Percentiles rank a stretch among this genome's conserved stretches.
Conservation (phyloP, 164 flowering plant species). For the Chimonanthus salicifolius region DNA sequence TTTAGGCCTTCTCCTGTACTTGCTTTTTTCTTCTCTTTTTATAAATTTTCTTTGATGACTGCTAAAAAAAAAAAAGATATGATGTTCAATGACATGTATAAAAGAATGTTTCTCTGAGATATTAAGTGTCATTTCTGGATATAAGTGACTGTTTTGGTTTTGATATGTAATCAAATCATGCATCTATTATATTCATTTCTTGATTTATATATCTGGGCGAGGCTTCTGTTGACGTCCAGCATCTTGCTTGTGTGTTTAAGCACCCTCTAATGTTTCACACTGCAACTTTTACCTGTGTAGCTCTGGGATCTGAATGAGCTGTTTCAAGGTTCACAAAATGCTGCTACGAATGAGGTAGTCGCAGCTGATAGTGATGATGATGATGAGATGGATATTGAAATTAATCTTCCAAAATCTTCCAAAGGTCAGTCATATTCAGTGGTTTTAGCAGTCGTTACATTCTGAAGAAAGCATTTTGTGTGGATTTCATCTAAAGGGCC, state of each 20-base stretch:
- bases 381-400: conserved; percentile 15
- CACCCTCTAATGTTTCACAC: not conserved
- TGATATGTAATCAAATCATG: too few species aligned
- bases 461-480: too few species aligned
- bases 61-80: too few species aligned
- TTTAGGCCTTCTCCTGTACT: too few species aligned
- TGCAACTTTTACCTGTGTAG: conserved; percentile 4
- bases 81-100: too few species aligned
- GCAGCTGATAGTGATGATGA: conserved; percentile 11
- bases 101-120: too few species aligned
- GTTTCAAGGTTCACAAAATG: conserved; percentile 6
- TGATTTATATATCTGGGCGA: not conserved
- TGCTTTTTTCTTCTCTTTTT: too few species aligned
- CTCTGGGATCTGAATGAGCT: conserved; percentile 14
- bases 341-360: conserved; percentile 1
- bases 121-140: too few species aligned
- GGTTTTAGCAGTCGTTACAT: not conserved
- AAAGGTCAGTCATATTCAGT: conserved; percentile 8
- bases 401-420: conserved; percentile 5
- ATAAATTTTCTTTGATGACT: too few species aligned
- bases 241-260: not conserved
- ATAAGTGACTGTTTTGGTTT: too few species aligned
- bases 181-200: too few species aligned
- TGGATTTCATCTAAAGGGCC: not conserved
- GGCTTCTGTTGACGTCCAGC: not conserved